Evolutionary conservation across 2,329 filamentous ascomycete species (phyloP), one percentile per base, ranked within the genome.

Genomic region (Purpureocillium lavendulum): DNA sequence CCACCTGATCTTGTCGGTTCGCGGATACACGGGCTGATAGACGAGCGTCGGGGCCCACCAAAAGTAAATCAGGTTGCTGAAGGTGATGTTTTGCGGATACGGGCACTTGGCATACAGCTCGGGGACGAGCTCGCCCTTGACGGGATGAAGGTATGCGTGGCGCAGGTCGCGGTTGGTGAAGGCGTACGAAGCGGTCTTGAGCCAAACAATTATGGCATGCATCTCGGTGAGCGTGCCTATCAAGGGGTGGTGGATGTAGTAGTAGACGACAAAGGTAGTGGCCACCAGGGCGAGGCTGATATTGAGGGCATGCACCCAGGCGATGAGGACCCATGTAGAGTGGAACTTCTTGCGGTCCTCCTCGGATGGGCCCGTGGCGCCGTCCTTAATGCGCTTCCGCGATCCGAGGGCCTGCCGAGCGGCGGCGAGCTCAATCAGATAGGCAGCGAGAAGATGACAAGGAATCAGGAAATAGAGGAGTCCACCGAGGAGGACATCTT

Each of bases 11-110:
- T 73, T 76, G 8, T 78, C 69, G 6, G 86, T 88, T 33, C 89
- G 84, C 15, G 92, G 92, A 59, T 98, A 98, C 12, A 92, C 87
- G 1, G 92, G 92, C 66, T 98, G 92, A 60, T 98, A 98, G 33
- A 97, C 84, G 38, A 98, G 73, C 0, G 92, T 98, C 1, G 92
- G 92, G 0, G 90, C 92, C 81, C 89, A 90, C 90, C 92, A 97
- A 61, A 98, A 98, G 65, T 97, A 98, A 42, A 77, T 78, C 18
- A 98, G 69, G 57, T 97, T 98, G 37, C 72, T 65, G 49, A 96
- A 73, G 3, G 88, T 94, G 60, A 98, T 86, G 60, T 97, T 98
- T 35, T 77, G 65, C 0, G 92, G 92, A 58, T 98, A 98, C 0
- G 90, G 86, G 53, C 88, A 94, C 39, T 77, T 58, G 11, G 73